Evolutionary conservation across 129 eudicot species (phyloP).

Genomic region (Pittosporum tobira): DNA sequence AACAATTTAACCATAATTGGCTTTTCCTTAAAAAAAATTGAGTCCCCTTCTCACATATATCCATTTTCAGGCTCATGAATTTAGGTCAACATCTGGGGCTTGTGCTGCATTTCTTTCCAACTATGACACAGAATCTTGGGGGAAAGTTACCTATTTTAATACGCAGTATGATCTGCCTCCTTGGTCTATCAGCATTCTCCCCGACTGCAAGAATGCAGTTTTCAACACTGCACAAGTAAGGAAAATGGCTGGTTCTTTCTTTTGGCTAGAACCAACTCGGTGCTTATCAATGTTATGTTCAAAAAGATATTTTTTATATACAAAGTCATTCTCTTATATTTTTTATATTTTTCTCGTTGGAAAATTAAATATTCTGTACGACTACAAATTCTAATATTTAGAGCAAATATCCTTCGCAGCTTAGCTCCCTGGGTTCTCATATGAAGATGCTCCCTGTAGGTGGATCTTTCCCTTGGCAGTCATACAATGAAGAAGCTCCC

Average conservation of each 20-base stretch:
- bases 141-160: constrained; percentile 45
- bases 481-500: constrained; percentile 60
- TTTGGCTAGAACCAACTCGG: neutral
- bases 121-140: constrained; percentile 39
- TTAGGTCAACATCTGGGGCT: constrained; percentile 52
- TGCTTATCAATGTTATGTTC: neutral
- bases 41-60: constrained; percentile 7
- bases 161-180: constrained; percentile 59
- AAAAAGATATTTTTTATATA: neutral
- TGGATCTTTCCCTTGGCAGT: constrained; percentile 61
- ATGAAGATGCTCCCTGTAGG: constrained; percentile 51
- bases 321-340: neutral
- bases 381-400: neutral
- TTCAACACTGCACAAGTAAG: constrained; percentile 84
- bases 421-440: constrained; percentile 32
- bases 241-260: neutral
- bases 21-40: neutral
- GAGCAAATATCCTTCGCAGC: constrained; percentile 30
- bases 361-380: constrained; percentile 4
- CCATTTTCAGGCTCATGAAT: constrained; percentile 58
- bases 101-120: constrained; percentile 91
- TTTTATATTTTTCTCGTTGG: neutral
- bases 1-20: neutral
- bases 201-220: constrained; percentile 81
- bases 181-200: constrained; percentile 91